Evolutionary conservation across 768 basidiomycete species (phyloP).

Genomic region (Hydnum rufescens): DNA sequence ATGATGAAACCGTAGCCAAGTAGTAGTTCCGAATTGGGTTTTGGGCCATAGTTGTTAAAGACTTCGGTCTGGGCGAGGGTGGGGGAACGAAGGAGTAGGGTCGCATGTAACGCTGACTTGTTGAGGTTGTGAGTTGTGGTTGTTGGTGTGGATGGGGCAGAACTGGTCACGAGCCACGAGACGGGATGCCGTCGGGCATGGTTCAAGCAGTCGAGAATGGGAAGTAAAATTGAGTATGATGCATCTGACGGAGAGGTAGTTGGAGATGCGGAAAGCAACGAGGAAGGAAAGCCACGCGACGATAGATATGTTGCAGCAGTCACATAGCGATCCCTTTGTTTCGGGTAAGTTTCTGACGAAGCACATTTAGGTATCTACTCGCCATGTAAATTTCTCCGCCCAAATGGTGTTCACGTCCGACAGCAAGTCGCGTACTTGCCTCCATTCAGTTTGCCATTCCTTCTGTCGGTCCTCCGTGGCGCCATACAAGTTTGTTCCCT

Average conservation of each 20-base stretch:
- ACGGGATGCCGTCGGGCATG: constrained; percentile 65
- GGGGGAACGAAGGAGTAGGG: constrained; percentile 36
- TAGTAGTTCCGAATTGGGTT: constrained; percentile 76
- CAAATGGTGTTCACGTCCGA: constrained; percentile 21
- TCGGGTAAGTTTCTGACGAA: too few species aligned
- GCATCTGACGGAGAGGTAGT: constrained; percentile 25
- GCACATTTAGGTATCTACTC: constrained; percentile 13
- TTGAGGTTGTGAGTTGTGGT: not conserved
- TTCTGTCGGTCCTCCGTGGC: constrained; percentile 48
- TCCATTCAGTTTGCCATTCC: constrained; percentile 47
- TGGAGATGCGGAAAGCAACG: constrained; percentile 40
- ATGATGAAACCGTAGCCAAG: constrained; percentile 84
- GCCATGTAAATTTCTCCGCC: constrained; percentile 49
- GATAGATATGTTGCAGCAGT: constrained; percentile 59
- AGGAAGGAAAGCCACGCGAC: constrained; percentile 81
- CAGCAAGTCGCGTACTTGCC: constrained; percentile 28
- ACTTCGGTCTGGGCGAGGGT: constrained; percentile 33
- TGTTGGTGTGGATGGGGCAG: not conserved
- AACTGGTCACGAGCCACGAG: constrained; percentile 43
- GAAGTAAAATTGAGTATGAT: constrained; percentile 62
- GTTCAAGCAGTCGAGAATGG: constrained; percentile 73
- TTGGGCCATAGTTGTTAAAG: constrained; percentile 84
- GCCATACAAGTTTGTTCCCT: constrained; percentile 63
- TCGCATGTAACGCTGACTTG: constrained; percentile 23
- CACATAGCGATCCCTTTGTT: constrained; percentile 46